Conservation (phyloP, 108 stramenopile genomes). For the Heterococcus sp. region DNA sequence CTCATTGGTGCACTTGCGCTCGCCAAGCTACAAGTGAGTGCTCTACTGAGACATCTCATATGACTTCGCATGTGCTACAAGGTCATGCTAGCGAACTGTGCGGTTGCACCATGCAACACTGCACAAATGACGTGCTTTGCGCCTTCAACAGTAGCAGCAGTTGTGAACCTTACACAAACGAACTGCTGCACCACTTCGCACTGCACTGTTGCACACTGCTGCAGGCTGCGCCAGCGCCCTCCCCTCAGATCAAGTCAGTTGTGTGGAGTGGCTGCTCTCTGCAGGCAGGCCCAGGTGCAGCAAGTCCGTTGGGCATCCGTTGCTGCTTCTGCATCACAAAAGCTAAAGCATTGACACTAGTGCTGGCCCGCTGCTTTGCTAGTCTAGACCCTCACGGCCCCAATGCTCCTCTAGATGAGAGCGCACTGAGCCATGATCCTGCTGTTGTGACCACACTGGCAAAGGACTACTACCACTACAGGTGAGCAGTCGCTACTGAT, state of each 20-base stretch:
- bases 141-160: no score
- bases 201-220: no score
- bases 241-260: no score
- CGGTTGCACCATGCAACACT: no score
- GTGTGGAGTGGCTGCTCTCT: not conserved
- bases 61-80: not conserved
- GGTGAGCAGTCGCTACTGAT: not conserved
- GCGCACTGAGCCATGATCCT: not conserved
- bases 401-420: not conserved
- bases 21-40: not conserved
- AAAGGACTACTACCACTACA: not conserved
- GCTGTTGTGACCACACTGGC: not conserved
- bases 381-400: not conserved
- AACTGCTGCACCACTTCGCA: no score
- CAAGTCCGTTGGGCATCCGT: slow-evolving; percentile 5
- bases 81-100: not conserved
- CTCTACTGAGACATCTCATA: not conserved
- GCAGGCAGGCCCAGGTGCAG: slow-evolving; percentile 12
- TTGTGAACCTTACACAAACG: no score
- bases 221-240: no score
- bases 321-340: slow-evolving; percentile 10
- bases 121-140: no score
- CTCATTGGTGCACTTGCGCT: slow-evolving; percentile 12
- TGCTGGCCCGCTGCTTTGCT: not conserved
- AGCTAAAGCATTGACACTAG: not conserved